phyloP scores from a whole-genome alignment of 257 asterid genomes.

The Solanum lycopersicoides region DNA sequence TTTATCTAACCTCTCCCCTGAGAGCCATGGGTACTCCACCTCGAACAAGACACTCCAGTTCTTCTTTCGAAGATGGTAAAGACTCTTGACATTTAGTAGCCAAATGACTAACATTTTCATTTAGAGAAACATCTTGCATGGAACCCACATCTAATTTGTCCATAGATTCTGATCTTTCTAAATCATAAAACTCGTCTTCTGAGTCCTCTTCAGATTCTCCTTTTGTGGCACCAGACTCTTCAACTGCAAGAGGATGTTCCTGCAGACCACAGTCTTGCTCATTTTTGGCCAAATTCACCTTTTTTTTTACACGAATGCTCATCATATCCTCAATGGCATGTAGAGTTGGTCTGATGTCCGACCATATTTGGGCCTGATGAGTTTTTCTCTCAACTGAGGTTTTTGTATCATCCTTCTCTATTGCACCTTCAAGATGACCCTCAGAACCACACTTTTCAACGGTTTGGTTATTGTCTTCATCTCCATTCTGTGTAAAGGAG shows the following conservation, averaged over 20 bases:
- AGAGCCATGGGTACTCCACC: conserved; percentile 95
- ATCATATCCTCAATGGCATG: conserved; percentile 63
- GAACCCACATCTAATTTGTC: conserved; percentile 15
- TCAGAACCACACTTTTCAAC: neutral
- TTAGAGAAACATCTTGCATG: conserved; percentile 28
- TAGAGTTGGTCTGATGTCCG: conserved; percentile 62
- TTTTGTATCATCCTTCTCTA: conserved; percentile 18
- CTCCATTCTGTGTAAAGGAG: conserved; percentile 13
- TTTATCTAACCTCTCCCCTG: conserved; percentile 71
- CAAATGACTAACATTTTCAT: conserved; percentile 20
- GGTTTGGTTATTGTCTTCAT: neutral
- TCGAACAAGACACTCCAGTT: conserved; percentile 75
- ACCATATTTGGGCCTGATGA: conserved; percentile 59
- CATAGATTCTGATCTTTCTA: conserved; percentile 77
- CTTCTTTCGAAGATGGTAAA: conserved; percentile 54
- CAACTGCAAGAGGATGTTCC: neutral
- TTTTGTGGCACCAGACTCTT: conserved; percentile 7
- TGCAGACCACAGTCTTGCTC: conserved; percentile 8
- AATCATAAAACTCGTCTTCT: conserved; percentile 84
- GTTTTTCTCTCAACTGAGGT: conserved; percentile 23
- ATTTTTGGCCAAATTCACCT: conserved; percentile 15
- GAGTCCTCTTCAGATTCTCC: conserved; percentile 71
- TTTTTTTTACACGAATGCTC: conserved; percentile 62
- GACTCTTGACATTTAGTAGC: conserved; percentile 23
- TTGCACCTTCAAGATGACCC: conserved; percentile 8